Base-by-base conservation (phyloP, 1,284 basidiomycete genomes). In the Tilletia horrida region DNA sequence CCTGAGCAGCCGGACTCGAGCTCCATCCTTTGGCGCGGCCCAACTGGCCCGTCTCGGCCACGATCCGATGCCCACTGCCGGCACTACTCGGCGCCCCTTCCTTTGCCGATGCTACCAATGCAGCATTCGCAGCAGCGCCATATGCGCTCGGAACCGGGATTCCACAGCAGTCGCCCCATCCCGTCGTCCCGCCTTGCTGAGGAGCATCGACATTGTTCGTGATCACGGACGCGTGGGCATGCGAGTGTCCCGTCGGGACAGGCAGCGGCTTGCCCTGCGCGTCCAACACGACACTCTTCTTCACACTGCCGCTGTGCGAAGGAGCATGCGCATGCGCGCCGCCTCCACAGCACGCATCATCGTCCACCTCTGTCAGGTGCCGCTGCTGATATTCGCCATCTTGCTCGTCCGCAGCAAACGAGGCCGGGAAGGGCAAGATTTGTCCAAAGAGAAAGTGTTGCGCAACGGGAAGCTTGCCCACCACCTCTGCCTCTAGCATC, bases 361-460 rank as follows among this genome's bases (percentile, higher is more conserved):
- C 74, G 59, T 81, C 67, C 2, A 78, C 75, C 57, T 81, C 67
- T n/a, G n/a, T n/a, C 1, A 52, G 35, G 73, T 40, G 35, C 35
- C 11, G 35, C 6, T 40, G 35, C 6, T 40, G 35, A 11, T 40
- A 11, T 40, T 83, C 83, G 67, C 81, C 80, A 7, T 68, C 77
- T 43, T 84, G 82, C 0, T 80, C 76, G 62, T 84, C 82, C 27
- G 57, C 27, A 84, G 40, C 64, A 25, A 59, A 68, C 27, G 69
- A 67, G 21, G 88, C 88, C 0, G 89, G 88, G 81, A 89, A 94
- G 0, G 86, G 84, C 3, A 97, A 84, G 47, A 97, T 84, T 4
- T 88, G 89, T 18, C 96, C 95, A 76, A 98, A 98, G 63, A 95
- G 85, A 81, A 97, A 94, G 83, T 97, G 95, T 83, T 98, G 95